Conservation (phyloP, 1,284 basidiomycete genomes). For the Moniliella sp. region DNA sequence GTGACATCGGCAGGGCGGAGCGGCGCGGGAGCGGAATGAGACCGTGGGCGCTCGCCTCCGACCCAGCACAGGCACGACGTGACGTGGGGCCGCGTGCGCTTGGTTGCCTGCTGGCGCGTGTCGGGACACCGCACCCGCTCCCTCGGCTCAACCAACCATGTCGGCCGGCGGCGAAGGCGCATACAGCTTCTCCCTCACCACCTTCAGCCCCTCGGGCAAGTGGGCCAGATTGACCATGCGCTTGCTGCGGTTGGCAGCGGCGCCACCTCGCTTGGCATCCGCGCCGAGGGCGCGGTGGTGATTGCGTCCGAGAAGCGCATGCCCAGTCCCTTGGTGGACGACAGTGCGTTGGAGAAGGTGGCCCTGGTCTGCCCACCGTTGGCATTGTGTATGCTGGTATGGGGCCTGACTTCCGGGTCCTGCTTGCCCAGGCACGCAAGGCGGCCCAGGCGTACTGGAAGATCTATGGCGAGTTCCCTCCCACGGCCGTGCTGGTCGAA, state of each 20-base stretch:
- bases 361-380: conserved; percentile 86
- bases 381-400: conserved; percentile 91
- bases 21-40: background rate
- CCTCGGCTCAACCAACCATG: conserved; percentile 7
- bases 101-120: no score
- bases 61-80: background rate
- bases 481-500: conserved; percentile 80
- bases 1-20: background rate
- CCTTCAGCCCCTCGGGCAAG: conserved; percentile 87
- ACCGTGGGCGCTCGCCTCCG: background rate
- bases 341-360: conserved; percentile 84
- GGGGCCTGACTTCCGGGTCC: conserved; percentile 90
- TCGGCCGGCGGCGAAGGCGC: conserved; percentile 28
- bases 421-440: conserved; percentile 81
- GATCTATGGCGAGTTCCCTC: conserved; percentile 94
- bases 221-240: conserved; percentile 83
- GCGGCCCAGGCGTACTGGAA: conserved; percentile 98
- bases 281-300: conserved; percentile 76
- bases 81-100: no score
- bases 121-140: background rate
- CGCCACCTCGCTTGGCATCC: conserved; percentile 90
- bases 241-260: conserved; percentile 67
- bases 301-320: conserved; percentile 98
- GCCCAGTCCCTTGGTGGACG: conserved; percentile 87
- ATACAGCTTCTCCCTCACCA: conserved; percentile 73